Conservation (phyloP, 148 eudicot species). For the Rhododendron molle region DNA sequence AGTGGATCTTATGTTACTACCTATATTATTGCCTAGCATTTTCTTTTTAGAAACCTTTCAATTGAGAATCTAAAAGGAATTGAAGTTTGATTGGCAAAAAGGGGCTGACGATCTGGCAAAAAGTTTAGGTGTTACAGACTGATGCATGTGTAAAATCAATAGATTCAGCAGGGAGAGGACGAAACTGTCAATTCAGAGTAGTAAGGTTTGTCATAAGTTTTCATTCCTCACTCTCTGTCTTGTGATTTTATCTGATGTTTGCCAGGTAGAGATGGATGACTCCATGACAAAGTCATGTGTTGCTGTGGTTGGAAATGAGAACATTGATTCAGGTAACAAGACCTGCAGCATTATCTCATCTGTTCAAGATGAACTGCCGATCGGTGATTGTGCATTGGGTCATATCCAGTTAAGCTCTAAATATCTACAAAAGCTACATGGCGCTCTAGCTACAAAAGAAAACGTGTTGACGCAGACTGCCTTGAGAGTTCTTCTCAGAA, state of each 20-base stretch:
- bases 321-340: constrained; percentile 23
- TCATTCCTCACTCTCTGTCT: background rate
- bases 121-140: background rate
- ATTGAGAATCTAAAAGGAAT: background rate
- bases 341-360: constrained; percentile 17
- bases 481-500: constrained; percentile 35
- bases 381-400: constrained; percentile 22
- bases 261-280: constrained; percentile 21
- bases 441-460: constrained; percentile 26
- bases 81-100: background rate
- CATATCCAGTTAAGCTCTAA: constrained; percentile 19
- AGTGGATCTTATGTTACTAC: background rate
- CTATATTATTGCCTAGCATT: background rate
- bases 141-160: background rate
- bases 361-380: constrained; percentile 18
- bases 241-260: background rate
- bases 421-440: constrained; percentile 24
- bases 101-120: background rate
- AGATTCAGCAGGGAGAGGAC: background rate
- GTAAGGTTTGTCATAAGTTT: background rate
- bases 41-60: background rate
- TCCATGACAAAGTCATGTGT: constrained; percentile 4
- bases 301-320: constrained; percentile 13
- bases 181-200: background rate
- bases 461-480: constrained; percentile 40